phyloP scores from a whole-genome alignment of 108 stramenopile species.

The Nannochloropsis gaditana region DNA sequence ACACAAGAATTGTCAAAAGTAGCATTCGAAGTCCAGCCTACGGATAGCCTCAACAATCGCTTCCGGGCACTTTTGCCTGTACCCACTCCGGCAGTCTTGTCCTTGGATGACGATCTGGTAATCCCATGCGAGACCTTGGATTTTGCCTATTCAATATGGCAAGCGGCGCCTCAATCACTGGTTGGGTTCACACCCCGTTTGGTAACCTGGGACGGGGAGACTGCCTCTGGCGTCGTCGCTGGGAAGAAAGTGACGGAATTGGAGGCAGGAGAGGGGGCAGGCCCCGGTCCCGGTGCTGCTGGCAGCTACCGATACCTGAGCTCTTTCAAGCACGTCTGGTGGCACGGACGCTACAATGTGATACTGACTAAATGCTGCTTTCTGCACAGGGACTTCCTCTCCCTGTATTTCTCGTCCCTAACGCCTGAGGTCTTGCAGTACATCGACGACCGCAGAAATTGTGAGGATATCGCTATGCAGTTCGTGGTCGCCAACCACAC shows the following conservation, averaged over 20 bases:
- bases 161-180: constrained; percentile 30
- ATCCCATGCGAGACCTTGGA: constrained; percentile 42
- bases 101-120: constrained; percentile 50
- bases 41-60: constrained; percentile 51
- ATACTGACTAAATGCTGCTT: constrained; percentile 48
- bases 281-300: neutral
- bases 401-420: constrained; percentile 27
- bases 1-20: constrained; percentile 26
- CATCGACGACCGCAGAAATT: constrained; percentile 50
- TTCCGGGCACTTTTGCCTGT: constrained; percentile 35
- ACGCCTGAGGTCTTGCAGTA: constrained; percentile 24
- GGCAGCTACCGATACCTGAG: constrained; percentile 31
- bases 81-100: constrained; percentile 42
- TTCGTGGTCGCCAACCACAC: constrained; percentile 42
- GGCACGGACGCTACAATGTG: constrained; percentile 50
- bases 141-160: constrained; percentile 40
- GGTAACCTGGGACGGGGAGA: constrained; percentile 32
- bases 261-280: neutral
- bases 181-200: constrained; percentile 53
- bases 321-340: constrained; percentile 46
- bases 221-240: neutral
- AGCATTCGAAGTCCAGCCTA: constrained; percentile 45
- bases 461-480: constrained; percentile 55
- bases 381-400: constrained; percentile 40
- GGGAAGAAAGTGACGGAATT: neutral